Conservation (phyloP, 2,329 filamentous ascomycete species). For the Trichoderma sp. region DNA sequence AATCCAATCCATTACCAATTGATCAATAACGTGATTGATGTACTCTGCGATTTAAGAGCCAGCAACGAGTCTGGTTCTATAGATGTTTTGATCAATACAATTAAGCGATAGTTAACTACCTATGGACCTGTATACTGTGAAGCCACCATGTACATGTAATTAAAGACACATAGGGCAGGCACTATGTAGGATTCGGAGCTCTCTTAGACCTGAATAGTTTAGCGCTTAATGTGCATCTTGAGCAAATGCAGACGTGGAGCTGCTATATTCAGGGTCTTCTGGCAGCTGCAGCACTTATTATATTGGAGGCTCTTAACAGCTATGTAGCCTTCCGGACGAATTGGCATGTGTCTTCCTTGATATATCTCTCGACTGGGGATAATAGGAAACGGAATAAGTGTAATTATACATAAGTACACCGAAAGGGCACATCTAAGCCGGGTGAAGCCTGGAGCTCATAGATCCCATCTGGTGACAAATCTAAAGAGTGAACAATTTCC, state of each 20-base stretch:
- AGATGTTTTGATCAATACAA: neutral
- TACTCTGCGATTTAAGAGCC: neutral
- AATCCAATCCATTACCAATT: neutral
- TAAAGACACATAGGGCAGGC: neutral
- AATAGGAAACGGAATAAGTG: neutral
- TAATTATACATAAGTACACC: neutral
- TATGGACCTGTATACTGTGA: neutral
- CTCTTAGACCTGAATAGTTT: neutral
- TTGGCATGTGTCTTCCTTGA: too few species aligned
- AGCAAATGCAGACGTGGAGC: neutral
- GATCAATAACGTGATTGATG: neutral
- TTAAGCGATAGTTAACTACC: neutral
- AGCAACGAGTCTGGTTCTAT: neutral
- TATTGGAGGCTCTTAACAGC: neutral
- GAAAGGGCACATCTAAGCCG: neutral
- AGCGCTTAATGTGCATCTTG: neutral
- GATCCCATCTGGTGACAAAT: neutral
- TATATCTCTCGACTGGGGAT: neutral
- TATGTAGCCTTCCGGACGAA: too few species aligned
- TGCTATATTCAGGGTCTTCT: neutral
- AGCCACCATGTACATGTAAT: neutral
- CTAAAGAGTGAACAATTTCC: neutral
- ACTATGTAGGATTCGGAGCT: neutral
- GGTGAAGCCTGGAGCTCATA: neutral
- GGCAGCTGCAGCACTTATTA: neutral